Percentiles rank a stretch among this genome's conserved stretches.
Evolutionary conservation across 73 alveolate species (phyloP).

Genomic region (Vitrella brassicaformis): DNA sequence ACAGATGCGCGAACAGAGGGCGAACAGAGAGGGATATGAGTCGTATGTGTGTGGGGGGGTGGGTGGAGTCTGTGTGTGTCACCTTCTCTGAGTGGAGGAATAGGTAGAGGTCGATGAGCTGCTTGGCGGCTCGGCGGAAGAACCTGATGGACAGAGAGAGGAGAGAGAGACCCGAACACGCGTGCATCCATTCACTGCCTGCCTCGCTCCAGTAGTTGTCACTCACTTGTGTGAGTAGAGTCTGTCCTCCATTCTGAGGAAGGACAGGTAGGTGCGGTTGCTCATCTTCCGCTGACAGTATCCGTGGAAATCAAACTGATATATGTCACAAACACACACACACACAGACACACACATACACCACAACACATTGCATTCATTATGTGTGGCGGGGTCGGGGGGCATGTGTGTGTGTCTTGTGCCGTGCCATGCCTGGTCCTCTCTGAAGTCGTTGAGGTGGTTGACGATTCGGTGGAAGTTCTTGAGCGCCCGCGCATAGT

Average conservation of each 20-base stretch:
- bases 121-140: slow-evolving; percentile 34
- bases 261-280: not conserved
- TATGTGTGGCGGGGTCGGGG: too few species aligned
- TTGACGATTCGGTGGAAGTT: slow-evolving; percentile 66
- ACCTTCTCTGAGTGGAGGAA: not conserved
- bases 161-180: too few species aligned
- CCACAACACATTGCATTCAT: too few species aligned
- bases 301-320: slow-evolving; percentile 72
- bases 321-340: too few species aligned
- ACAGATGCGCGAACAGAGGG: not conserved
- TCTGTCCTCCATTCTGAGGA: slow-evolving; percentile 1
- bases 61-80: not conserved
- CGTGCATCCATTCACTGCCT: too few species aligned
- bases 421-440: too few species aligned
- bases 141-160: too few species aligned
- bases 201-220: too few species aligned
- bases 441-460: slow-evolving; percentile 68
- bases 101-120: slow-evolving; percentile 16
- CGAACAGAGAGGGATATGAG: not conserved
- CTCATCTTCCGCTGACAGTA: slow-evolving; percentile 66
- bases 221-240: slow-evolving; percentile 28
- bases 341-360: too few species aligned
- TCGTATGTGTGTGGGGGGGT: not conserved
- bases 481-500: slow-evolving; percentile 35
- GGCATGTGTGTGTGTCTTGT: too few species aligned